Base-by-base conservation (phyloP, 345 rosid genomes). In the Ailanthus altissimus region DNA sequence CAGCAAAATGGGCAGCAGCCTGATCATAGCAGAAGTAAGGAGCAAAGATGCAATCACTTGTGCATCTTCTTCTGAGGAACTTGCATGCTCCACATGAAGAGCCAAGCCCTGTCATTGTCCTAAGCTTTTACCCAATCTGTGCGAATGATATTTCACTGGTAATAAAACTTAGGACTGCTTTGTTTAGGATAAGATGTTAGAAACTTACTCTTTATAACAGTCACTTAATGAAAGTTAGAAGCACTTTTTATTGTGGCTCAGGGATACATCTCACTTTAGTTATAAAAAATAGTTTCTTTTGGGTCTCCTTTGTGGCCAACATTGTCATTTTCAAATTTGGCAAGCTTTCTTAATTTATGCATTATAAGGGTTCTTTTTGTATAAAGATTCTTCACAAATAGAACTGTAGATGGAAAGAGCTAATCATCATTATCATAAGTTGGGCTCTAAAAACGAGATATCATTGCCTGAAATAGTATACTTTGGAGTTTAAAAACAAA, bases 51-150 rank as follows among this genome's bases (percentile, higher is more conserved):
- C 97, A 92, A 26, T 86, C 94, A 32, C 56, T 84, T 10, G 85
- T 82, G 84, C 97, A 92, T 76, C 83, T 92, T 81, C 97, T 90
- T 83, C 97, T 86, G 45, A 91, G 84, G 82, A 90, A 91, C 78
- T 88, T 91, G 91, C 97, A 92, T 51, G 97, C 97, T 76, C 97
- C 97, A 74, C 97, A 92, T 38, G 97, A 92, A 75, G 91, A 87
- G 75, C 94, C 91, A 58, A 81, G 76, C 79, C 92, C 92, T 83
- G 86, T 85, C 97, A 92, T 92, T 88, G 60, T 86, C 87, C 81
- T 78, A 16, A 61, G 70, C 80, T 51, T 83, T 80, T 73, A 51
- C 67, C 28, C 75, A 62, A 62, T 61, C 77, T 79, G 47, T 67
- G 81, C 69, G 69, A 77, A 66, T 74, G 72, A 62, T 79, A 70